phyloP scores from a whole-genome alignment of 169 alveolate species.

The Eimeria nieschulzi region DNA sequence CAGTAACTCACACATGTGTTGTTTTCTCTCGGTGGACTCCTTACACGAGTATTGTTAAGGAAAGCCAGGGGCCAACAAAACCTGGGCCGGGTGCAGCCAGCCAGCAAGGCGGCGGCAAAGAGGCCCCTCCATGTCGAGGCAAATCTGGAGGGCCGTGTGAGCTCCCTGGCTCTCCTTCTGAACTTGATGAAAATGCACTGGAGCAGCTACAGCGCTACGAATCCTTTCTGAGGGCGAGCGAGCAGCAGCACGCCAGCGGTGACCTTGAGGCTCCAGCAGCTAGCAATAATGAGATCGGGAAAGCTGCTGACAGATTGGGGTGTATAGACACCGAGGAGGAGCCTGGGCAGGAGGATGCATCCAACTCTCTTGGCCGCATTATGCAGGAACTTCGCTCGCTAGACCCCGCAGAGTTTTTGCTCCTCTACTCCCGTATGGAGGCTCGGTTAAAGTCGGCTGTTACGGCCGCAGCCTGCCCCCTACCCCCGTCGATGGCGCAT shows the following conservation, averaged over 20 bases:
- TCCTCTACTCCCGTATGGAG: constrained; percentile 45
- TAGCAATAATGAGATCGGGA: not conserved
- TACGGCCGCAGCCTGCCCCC: constrained; percentile 9
- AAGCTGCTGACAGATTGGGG: no score
- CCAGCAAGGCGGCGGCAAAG: not conserved
- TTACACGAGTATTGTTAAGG: not conserved
- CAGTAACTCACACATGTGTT: not conserved
- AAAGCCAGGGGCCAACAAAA: no score
- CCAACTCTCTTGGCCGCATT: constrained; percentile 30
- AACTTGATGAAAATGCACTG: not conserved
- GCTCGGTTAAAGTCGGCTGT: constrained; percentile 22
- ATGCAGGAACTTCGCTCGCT: constrained; percentile 36
- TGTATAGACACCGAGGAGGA: not conserved
- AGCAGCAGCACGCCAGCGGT: not conserved
- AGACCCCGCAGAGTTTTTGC: constrained; percentile 58
- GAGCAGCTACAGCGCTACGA: not conserved
- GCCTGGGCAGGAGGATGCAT: not conserved
- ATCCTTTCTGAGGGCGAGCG: not conserved
- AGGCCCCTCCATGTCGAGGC: not conserved
- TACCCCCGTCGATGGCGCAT: not conserved
- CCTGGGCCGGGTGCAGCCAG: not conserved
- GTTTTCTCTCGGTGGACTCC: constrained; percentile 37
- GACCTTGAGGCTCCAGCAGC: not conserved
- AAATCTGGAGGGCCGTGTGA: no score
- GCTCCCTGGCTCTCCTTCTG: not conserved